Conservation (phyloP, 1,139 yeast species). For the Groenewaldozyma sp. region DNA sequence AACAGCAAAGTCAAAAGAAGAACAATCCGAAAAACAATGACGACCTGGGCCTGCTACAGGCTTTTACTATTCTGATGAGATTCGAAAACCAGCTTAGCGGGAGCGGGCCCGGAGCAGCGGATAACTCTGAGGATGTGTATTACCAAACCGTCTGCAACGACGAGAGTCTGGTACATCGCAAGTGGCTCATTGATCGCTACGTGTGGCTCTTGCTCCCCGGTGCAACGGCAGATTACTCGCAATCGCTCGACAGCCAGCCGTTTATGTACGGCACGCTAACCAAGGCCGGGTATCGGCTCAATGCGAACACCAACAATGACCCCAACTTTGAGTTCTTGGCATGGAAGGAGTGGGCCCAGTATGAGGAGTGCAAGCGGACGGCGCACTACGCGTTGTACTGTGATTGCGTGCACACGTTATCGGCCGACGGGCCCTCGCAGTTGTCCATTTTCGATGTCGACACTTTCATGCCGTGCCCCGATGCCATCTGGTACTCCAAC, state of each 20-base stretch:
- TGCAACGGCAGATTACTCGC: conserved; percentile 4
- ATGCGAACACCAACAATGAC: conserved; percentile 12
- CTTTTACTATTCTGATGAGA: conserved; percentile 22
- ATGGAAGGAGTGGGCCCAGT: conserved; percentile 29
- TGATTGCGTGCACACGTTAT: conserved; percentile 19
- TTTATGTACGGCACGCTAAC: conserved; percentile 12
- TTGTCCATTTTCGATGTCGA: conserved; percentile 24
- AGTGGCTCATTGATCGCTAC: conserved; percentile 16
- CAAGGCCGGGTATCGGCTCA: conserved; percentile 20
- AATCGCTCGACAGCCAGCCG: conserved; percentile 4
- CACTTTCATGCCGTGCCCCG: conserved; percentile 25
- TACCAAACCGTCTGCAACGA: conserved; percentile 6
- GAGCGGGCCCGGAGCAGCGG: conserved; percentile 2
- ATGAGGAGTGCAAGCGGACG: conserved; percentile 26
- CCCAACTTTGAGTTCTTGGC: conserved; percentile 8
- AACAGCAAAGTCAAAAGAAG: neutral
- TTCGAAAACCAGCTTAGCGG: conserved; percentile 21
- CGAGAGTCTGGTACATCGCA: conserved; percentile 12
- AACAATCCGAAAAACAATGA: neutral
- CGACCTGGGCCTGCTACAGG: conserved; percentile 21
- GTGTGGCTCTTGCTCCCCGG: conserved; percentile 14
- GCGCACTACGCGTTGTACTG: conserved; percentile 22
- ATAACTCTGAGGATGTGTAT: neutral
- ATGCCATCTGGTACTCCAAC: conserved; percentile 24
- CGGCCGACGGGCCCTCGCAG: conserved; percentile 12